A percentile compares a stretch with the other conserved stretches of the same genome.
These are phyloP conservation scores for Cladosporium sp. DNA, from an alignment of 2,329 filamentous ascomycete genomes.

Conservation along the genomic window DNA sequence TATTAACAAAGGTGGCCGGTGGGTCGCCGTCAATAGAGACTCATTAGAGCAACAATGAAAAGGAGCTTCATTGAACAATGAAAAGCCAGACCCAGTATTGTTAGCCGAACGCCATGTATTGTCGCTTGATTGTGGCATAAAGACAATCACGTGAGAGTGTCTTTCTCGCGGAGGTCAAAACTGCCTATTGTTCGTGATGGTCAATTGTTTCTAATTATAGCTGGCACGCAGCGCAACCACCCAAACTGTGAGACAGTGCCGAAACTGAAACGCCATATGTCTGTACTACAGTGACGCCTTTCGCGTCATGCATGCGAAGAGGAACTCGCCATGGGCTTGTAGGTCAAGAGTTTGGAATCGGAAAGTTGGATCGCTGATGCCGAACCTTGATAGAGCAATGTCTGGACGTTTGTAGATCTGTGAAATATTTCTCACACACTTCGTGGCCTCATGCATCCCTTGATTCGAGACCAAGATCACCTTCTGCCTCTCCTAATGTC, in stretches of 20 bases:
- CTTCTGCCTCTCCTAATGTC: constrained; percentile 51
- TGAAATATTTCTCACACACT: neutral
- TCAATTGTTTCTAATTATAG: constrained; percentile 4
- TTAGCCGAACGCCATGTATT: constrained; percentile 1
- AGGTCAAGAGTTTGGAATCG: neutral
- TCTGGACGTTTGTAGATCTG: neutral
- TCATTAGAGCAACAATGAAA: neutral
- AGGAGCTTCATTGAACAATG: neutral
- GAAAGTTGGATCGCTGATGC: neutral
- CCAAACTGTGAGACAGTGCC: neutral
- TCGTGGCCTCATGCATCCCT: neutral
- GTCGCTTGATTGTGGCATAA: constrained; percentile 5
- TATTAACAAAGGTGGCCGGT: neutral
- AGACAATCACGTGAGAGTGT: constrained; percentile 2
- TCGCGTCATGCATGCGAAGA: neutral
- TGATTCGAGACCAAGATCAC: neutral
- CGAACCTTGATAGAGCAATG: neutral
- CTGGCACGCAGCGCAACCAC: neutral
- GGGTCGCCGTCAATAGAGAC: neutral
- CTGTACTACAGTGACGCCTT: neutral
- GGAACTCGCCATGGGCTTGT: neutral
- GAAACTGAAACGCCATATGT: neutral
- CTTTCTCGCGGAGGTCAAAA: neutral
- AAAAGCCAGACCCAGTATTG: neutral
- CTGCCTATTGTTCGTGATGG: constrained; percentile 4